phyloP scores from a whole-genome alignment of 2,329 filamentous ascomycete genomes.

The Leptoxyphium fumago region DNA sequence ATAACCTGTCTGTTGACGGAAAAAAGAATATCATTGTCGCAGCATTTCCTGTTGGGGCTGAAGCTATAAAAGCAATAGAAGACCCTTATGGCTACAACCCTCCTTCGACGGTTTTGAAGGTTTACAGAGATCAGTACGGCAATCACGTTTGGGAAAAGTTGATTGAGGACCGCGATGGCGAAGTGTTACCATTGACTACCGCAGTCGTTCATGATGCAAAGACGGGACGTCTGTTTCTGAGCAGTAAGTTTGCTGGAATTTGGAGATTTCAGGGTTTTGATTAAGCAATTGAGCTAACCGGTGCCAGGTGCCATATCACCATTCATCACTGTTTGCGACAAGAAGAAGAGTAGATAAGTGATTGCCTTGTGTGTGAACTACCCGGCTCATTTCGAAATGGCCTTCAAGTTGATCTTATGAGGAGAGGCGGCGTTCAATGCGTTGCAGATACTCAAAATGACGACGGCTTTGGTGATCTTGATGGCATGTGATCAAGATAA shows the following conservation, averaged over 20 bases:
- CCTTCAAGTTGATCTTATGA: no score
- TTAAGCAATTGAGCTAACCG: neutral
- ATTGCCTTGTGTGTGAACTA: no score
- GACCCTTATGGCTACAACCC: conserved; percentile 5
- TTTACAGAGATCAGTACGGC: conserved; percentile 1
- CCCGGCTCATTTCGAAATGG: no score
- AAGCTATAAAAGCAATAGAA: conserved; percentile 4
- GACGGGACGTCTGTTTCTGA: conserved; percentile 9
- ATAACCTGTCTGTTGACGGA: conserved; percentile 9
- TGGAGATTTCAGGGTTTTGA: neutral
- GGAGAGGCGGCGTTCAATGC: no score
- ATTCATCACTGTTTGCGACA: conserved; percentile 11
- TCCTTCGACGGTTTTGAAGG: conserved; percentile 6
- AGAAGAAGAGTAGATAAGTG: neutral
- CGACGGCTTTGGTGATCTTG: no score
- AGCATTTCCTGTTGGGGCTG: conserved; percentile 5
- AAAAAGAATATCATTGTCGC: conserved; percentile 9
- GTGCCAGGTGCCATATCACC: conserved; percentile 6
- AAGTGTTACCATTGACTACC: conserved; percentile 9
- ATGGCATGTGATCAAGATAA: no score
- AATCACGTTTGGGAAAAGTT: conserved; percentile 4
- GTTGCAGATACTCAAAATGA: no score
- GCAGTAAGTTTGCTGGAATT: neutral
- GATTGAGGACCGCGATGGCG: conserved; percentile 7
- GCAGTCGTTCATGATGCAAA: conserved; percentile 10